phyloP scores from a whole-genome alignment of 345 rosid genomes.

The Ceriops decandra region DNA sequence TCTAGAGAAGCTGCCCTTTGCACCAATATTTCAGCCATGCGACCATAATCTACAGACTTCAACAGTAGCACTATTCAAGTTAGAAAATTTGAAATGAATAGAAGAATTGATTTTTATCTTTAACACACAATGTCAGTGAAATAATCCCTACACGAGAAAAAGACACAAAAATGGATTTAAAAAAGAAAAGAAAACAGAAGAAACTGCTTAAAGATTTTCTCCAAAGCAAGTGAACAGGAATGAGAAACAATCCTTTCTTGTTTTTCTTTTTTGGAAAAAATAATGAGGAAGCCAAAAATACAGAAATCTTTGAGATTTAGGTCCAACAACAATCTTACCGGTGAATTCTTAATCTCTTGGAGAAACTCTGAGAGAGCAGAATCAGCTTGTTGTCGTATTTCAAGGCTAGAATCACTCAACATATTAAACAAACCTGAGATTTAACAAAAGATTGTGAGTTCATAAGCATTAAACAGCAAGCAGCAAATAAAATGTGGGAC shows the following conservation, averaged over 20 bases:
- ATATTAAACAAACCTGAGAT: conserved; percentile 90
- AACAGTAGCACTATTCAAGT: conserved; percentile 83
- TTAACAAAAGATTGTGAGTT: conserved; percentile 13
- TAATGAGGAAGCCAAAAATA: not conserved
- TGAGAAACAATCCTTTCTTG: not conserved
- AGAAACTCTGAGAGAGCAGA: conserved; percentile 99
- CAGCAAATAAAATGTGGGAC: not conserved
- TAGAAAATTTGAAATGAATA: conserved; percentile 68
- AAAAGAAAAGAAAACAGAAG: not conserved
- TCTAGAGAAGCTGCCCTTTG: conserved; percentile 90
- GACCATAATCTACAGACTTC: conserved; percentile 99
- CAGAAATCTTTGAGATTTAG: not conserved
- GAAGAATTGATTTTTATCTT: conserved; percentile 27
- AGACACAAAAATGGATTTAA: not conserved
- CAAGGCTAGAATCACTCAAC: conserved; percentile 98
- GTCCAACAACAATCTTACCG: conserved; percentile 61
- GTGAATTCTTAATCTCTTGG: conserved; percentile 98
- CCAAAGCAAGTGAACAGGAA: conserved; percentile 15
- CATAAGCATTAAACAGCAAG: conserved; percentile 8
- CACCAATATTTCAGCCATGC: conserved; percentile 99
- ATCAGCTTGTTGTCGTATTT: conserved; percentile 98
- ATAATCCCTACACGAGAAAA: not conserved
- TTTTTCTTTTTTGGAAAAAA: too few relatives aligned
- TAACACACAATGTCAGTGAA: conserved; percentile 15
- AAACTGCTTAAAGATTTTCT: not conserved